These are phyloP conservation scores for Vicia villosa DNA, from an alignment of 306 rosid genomes.

Conservation along the genomic window DNA sequence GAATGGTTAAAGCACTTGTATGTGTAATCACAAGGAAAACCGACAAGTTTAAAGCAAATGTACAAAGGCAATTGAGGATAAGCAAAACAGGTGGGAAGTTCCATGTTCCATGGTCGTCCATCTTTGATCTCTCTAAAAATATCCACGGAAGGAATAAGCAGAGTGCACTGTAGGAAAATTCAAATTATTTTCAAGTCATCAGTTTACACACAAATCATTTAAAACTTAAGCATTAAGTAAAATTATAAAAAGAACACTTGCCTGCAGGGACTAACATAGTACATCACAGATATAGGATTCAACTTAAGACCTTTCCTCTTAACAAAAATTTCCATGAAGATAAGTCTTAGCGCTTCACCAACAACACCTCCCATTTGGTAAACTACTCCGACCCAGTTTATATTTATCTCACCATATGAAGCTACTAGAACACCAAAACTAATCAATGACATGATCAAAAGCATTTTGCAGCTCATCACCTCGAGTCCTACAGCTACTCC, in stretches of 20 bases:
- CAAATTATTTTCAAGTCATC: slow-evolving; percentile 29
- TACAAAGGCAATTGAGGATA: slow-evolving; percentile 85
- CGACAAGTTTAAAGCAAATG: slow-evolving; percentile 94
- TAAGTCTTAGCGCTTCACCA: slow-evolving; percentile 97
- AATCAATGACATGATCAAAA: slow-evolving; percentile 92
- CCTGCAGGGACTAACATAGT: slow-evolving; percentile 99
- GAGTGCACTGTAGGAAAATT: slow-evolving; percentile 73
- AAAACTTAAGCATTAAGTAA: not conserved
- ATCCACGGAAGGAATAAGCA: slow-evolving; percentile 95
- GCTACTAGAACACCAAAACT: slow-evolving; percentile 97
- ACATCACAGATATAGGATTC: slow-evolving; percentile 93
- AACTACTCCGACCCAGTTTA: slow-evolving; percentile 95
- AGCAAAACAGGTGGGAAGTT: slow-evolving; percentile 82
- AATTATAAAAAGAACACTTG: slow-evolving; percentile 36
- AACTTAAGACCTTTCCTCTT: slow-evolving; percentile 94
- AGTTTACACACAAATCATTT: slow-evolving; percentile 9
- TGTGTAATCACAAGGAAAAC: slow-evolving; percentile 97
- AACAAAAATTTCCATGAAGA: slow-evolving; percentile 97
- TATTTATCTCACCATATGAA: slow-evolving; percentile 91
- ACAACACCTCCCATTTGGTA: slow-evolving; percentile 99
- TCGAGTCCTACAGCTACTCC: slow-evolving; percentile 98
- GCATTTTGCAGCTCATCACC: slow-evolving; percentile 92
- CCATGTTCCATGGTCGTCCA: slow-evolving; percentile 82
- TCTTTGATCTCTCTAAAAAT: slow-evolving; percentile 86
- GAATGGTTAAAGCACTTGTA: slow-evolving; percentile 98